Evolutionary conservation across 164 flowering plant genomes (phyloP), one percentile per base, ranked within the genome.

Genomic region (Berberis thunbergii): DNA sequence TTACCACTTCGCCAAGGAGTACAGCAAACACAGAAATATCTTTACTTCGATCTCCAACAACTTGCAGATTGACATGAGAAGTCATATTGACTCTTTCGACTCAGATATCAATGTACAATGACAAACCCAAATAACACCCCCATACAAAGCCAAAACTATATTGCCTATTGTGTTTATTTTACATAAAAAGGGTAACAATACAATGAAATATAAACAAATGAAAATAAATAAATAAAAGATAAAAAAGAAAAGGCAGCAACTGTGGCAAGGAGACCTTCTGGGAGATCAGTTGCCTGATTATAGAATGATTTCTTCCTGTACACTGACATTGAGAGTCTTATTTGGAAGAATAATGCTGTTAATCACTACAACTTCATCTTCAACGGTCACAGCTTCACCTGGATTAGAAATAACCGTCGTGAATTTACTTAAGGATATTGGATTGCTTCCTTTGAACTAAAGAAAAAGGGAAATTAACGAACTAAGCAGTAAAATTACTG

Each of bases 281-380:
- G 49, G 43, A 43, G 43, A 1, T 66, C 56, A 26, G 50, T 3
- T 5, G 9, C 61, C 50, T 62, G 43, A 41, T 70, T 70, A 90
- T 49, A 93, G 80, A 71, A 93, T 87, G n/a, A 93, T 93, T 67
- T 93, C 98, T 41, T 88, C 89, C 60, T 88, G 98, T 70, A 93
- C 97, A 60, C 98, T 86, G n/a, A 84, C 72, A 65, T 88, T 90
- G 38, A 93, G 88, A 2, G 89, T 88, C 83, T 93, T 90, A 79
- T 90, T 82, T 46, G 98, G 98, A 44, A 93, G 95, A 58, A 95
- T 89, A 73, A 94, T 84, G 85, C 96, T 78, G 77, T 87, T 91
- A 55, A 77, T 72, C 59, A 94, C 94, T 63, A 91, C 97, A 3
- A 88, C 97, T 81, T 95, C 99, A 76, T 95, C 99, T 74, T 95